A percentile compares a stretch with the other conserved stretches of the same genome.
Conservation (phyloP, 2,329 filamentous ascomycete species). For the Colletotrichum lini region DNA sequence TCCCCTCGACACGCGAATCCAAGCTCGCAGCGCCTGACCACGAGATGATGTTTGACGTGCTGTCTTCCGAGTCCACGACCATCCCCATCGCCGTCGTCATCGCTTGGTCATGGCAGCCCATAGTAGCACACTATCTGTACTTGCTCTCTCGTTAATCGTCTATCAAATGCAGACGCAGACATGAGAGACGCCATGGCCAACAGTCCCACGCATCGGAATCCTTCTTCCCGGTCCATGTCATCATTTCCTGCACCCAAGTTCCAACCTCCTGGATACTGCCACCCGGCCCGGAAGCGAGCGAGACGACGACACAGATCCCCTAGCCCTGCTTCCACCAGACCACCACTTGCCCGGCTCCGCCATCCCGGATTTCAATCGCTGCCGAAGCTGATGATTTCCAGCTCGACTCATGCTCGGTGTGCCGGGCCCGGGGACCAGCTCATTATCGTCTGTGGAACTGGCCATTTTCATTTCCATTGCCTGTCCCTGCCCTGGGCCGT, state of each 20-base stretch:
- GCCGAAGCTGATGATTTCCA: background rate
- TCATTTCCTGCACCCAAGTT: conserved; percentile 39
- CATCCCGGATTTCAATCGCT: background rate
- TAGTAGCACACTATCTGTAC: no score
- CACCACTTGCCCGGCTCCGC: conserved; percentile 4
- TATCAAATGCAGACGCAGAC: no score
- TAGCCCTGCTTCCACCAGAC: conserved; percentile 19
- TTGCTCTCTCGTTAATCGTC: background rate
- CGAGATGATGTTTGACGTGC: background rate
- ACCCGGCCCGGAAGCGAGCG: conserved; percentile 31
- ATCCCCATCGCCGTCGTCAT: conserved; percentile 12
- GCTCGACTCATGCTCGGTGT: background rate
- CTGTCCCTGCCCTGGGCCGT: conserved; percentile 22
- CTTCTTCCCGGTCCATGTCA: conserved; percentile 35
- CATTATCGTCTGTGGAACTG: background rate
- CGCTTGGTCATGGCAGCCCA: background rate
- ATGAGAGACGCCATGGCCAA: conserved; percentile 4
- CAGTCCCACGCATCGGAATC: conserved; percentile 12
- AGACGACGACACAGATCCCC: conserved; percentile 10
- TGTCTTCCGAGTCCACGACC: background rate
- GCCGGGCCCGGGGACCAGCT: background rate
- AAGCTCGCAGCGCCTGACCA: conserved; percentile 14
- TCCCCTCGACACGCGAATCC: conserved; percentile 1
- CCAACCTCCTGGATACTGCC: conserved; percentile 25
- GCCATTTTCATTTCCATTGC: background rate